Percentiles rank a stretch among this genome's conserved stretches.
phyloP scores from a whole-genome alignment of 2,329 filamentous ascomycete genomes.

The Aaosphaeria pasadenensis region DNA sequence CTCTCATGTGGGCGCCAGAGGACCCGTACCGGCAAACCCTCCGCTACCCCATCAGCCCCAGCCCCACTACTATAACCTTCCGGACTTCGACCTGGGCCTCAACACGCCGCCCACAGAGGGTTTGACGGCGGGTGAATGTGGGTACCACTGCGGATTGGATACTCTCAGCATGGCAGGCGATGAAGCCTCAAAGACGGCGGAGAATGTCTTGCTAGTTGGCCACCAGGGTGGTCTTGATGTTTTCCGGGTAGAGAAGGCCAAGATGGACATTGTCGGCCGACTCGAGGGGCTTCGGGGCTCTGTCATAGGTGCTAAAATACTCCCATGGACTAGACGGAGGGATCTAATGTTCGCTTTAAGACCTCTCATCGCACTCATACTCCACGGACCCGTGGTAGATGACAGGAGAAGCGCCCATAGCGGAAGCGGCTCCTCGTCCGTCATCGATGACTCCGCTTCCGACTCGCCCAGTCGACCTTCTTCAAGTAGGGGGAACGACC shows the following conservation, averaged over 20 bases:
- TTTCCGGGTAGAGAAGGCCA: conserved; percentile 68
- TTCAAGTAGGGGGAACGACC: conserved; percentile 24
- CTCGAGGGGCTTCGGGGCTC: conserved; percentile 76
- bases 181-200: conserved; percentile 42
- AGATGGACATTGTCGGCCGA: conserved; percentile 65
- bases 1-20: conserved; percentile 43
- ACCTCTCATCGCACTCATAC: conserved; percentile 73
- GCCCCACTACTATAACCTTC: conserved; percentile 72
- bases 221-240: conserved; percentile 79
- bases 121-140: conserved; percentile 63
- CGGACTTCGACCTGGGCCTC: conserved; percentile 65
- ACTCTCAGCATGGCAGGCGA: conserved; percentile 53
- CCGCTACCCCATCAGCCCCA: conserved; percentile 73
- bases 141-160: conserved; percentile 81
- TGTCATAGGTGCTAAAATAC: conserved; percentile 77
- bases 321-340: conserved; percentile 63
- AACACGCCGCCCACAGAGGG: conserved; percentile 45
- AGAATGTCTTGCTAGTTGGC: conserved; percentile 72
- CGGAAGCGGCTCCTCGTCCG: conserved; percentile 34
- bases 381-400: conserved; percentile 72
- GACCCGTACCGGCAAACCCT: conserved; percentile 52
- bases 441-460: conserved; percentile 34
- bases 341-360: conserved; percentile 56
- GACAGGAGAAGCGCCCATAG: conserved; percentile 36
- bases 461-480: conserved; percentile 36